phyloP scores from a whole-genome alignment of 2,329 filamentous ascomycete species.

The Trichoderma endophyticum region DNA sequence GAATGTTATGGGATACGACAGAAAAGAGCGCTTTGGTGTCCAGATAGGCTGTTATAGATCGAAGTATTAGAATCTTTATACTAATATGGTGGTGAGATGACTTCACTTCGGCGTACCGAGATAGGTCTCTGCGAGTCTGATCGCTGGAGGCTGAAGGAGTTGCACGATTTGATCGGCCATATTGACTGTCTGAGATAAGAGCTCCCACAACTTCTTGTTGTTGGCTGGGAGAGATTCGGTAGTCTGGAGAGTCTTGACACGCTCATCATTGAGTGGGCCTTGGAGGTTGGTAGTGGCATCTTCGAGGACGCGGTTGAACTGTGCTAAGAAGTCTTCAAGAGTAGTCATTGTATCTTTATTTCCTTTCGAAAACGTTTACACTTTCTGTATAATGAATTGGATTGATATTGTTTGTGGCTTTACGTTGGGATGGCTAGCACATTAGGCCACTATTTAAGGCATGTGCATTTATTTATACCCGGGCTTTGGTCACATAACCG shows the following conservation, averaged over 20 bases:
- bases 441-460: neutral
- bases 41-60: neutral
- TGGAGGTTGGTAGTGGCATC: neutral
- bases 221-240: neutral
- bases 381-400: neutral
- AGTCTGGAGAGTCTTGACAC: neutral
- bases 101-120: neutral
- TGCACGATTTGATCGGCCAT: slow-evolving; percentile 7
- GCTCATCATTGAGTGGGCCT: neutral
- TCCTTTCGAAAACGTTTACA: neutral
- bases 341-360: neutral
- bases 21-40: slow-evolving; percentile 14
- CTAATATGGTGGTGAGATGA: neutral
- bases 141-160: slow-evolving; percentile 6
- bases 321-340: neutral
- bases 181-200: slow-evolving; percentile 4
- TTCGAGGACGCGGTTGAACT: neutral
- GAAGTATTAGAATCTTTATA: neutral
- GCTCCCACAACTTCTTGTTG: neutral
- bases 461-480: neutral
- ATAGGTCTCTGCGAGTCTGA: slow-evolving; percentile 9
- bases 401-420: neutral
- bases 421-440: no score
- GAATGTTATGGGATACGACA: slow-evolving; percentile 7
- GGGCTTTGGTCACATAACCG: neutral